Percentiles rank a stretch among this genome's conserved stretches.
Conservation (phyloP, 2,329 filamentous ascomycete species). For the Cladophialophora yegresii region DNA sequence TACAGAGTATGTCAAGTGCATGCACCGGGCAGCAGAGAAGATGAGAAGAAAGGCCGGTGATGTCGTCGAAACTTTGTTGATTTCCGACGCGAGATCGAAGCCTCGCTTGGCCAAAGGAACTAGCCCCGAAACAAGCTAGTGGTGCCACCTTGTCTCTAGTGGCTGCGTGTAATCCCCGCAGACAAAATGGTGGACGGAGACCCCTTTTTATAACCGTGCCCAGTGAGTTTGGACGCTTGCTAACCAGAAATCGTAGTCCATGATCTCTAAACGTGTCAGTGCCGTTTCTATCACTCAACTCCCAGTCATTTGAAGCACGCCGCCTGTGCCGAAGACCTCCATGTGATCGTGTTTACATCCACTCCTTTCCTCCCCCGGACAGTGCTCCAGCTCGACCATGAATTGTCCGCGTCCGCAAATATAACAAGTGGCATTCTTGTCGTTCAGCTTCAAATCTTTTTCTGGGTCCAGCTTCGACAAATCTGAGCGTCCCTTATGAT, state of each 20-base stretch:
- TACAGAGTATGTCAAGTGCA: background rate
- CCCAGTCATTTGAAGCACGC: slow-evolving; percentile 16
- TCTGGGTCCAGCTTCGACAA: slow-evolving; percentile 57
- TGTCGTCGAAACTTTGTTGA: background rate
- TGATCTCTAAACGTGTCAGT: background rate
- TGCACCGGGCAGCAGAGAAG: background rate
- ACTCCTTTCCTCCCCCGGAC: slow-evolving; percentile 60
- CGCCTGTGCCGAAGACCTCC: slow-evolving; percentile 67
- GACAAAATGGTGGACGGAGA: too few relatives aligned
- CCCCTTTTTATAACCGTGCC: slow-evolving; percentile 1
- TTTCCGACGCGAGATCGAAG: slow-evolving; percentile 14
- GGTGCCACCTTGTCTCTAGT: background rate
- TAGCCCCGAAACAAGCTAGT: background rate
- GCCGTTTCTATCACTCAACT: background rate
- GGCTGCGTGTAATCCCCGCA: background rate
- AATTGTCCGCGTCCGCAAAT: slow-evolving; percentile 70
- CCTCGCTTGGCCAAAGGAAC: background rate
- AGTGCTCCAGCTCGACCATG: slow-evolving; percentile 63
- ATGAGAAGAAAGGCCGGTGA: background rate
- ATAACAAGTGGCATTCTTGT: slow-evolving; percentile 64
- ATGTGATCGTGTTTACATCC: slow-evolving; percentile 59
- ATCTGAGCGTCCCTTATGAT: slow-evolving; percentile 60
- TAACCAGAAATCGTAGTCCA: background rate
- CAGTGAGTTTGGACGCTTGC: too few relatives aligned
- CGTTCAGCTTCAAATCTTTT: slow-evolving; percentile 56